These are phyloP conservation scores for Colletotrichum tanaceti DNA, from an alignment of 2,329 filamentous ascomycete species.

Conservation along the genomic window DNA sequence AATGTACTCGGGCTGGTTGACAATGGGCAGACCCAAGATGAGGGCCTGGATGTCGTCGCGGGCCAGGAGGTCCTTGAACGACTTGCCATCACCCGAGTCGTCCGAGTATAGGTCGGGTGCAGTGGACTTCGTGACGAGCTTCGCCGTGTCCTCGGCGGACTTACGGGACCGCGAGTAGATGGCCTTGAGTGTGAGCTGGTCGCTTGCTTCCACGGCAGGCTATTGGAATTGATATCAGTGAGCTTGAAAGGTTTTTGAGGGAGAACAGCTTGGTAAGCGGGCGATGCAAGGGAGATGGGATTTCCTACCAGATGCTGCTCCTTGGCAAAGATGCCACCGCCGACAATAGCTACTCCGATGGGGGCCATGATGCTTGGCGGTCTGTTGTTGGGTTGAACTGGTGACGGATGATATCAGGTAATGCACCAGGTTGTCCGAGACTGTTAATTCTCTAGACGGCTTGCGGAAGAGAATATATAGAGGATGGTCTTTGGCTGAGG, in stretches of 20 bases:
- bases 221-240: slow-evolving; percentile 39
- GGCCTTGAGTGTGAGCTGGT: slow-evolving; percentile 67
- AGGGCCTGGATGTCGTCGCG: slow-evolving; percentile 67
- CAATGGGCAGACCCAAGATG: slow-evolving; percentile 72
- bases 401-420: not conserved
- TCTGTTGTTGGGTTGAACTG: not conserved
- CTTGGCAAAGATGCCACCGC: slow-evolving; percentile 71
- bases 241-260: not conserved
- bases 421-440: not conserved
- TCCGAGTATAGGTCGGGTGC: slow-evolving; percentile 67
- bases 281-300: not conserved
- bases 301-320: slow-evolving; percentile 65
- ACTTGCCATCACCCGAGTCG: slow-evolving; percentile 59
- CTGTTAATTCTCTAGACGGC: not conserved
- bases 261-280: not conserved
- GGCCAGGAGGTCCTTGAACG: slow-evolving; percentile 63
- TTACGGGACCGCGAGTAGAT: slow-evolving; percentile 73
- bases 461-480: not conserved
- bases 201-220: slow-evolving; percentile 69
- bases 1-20: slow-evolving; percentile 68
- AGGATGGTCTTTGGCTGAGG: not conserved
- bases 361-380: slow-evolving; percentile 48
- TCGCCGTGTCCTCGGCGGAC: slow-evolving; percentile 63
- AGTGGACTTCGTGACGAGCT: slow-evolving; percentile 50
- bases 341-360: slow-evolving; percentile 69